Conservation (phyloP, 768 basidiomycete genomes). For the Leccinellum rugosiceps region DNA sequence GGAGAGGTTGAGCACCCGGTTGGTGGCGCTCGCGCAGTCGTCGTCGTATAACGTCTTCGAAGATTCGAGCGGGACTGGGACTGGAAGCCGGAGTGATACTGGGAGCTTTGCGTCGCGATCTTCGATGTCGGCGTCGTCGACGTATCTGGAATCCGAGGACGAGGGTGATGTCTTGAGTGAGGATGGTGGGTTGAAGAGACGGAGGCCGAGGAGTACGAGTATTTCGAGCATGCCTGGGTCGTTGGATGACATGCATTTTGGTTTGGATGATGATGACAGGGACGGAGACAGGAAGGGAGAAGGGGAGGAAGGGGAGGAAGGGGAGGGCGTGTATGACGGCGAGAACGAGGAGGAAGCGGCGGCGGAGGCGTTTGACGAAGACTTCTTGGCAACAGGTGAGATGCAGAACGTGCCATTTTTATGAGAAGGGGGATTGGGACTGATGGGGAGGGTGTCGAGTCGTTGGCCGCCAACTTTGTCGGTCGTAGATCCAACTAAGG, state of each 20-base stretch:
- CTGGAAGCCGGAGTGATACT: constrained; percentile 37
- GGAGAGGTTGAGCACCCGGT: constrained; percentile 61
- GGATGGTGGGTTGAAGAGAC: constrained; percentile 39
- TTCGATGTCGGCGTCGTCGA: constrained; percentile 49
- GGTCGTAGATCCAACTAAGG: background rate
- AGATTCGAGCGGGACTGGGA: constrained; percentile 11
- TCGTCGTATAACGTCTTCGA: constrained; percentile 30
- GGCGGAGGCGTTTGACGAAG: constrained; percentile 76
- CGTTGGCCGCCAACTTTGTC: background rate
- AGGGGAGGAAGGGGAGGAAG: constrained; percentile 28
- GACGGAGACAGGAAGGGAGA: constrained; percentile 12
- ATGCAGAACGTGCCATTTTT: constrained; percentile 77
- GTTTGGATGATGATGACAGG: constrained; percentile 50
- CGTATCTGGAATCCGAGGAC: constrained; percentile 50
- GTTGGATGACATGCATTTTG: constrained; percentile 60
- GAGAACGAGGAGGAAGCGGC: constrained; percentile 61
- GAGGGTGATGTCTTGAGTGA: constrained; percentile 33
- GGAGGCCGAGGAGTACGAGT: constrained; percentile 53
- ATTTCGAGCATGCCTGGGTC: constrained; percentile 88
- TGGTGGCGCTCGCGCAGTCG: constrained; percentile 47
- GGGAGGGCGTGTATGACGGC: constrained; percentile 32
- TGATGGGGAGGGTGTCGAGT: no score
- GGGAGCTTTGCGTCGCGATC: constrained; percentile 55
- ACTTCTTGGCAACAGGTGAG: constrained; percentile 75
- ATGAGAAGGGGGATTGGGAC: constrained; percentile 23